Evolutionary conservation across 768 basidiomycete species (phyloP).

Genomic region (Xanthoconium stramineum): DNA sequence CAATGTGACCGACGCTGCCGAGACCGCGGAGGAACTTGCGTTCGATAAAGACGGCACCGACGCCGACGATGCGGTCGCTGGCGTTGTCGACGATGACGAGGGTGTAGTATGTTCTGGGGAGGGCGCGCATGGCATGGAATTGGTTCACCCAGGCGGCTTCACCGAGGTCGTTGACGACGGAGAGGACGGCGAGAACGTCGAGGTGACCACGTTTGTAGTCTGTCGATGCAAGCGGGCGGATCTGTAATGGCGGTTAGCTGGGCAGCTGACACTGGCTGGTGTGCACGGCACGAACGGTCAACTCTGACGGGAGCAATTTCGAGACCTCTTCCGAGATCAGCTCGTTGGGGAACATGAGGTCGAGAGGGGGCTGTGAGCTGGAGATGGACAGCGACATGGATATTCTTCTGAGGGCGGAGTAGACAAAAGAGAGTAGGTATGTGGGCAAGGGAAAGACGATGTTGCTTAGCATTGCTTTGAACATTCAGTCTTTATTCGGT

Average conservation of each 20-base stretch:
- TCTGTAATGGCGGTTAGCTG: slow-evolving; percentile 42
- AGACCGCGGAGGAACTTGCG: slow-evolving; percentile 88
- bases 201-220: slow-evolving; percentile 86
- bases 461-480: background rate
- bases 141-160: slow-evolving; percentile 66
- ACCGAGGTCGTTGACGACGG: slow-evolving; percentile 66
- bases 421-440: slow-evolving; percentile 1
- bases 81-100: slow-evolving; percentile 78
- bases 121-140: slow-evolving; percentile 57
- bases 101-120: slow-evolving; percentile 70
- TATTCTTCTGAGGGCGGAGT: background rate
- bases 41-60: slow-evolving; percentile 85
- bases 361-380: slow-evolving; percentile 62
- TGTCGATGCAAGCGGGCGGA: slow-evolving; percentile 84
- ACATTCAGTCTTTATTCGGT: too few species aligned
- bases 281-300: slow-evolving; percentile 9
- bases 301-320: slow-evolving; percentile 53
- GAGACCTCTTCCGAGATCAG: slow-evolving; percentile 68
- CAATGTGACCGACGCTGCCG: slow-evolving; percentile 92
- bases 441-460: too few species aligned
- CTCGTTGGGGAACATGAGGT: slow-evolving; percentile 72
- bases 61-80: slow-evolving; percentile 77
- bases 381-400: slow-evolving; percentile 8
- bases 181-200: slow-evolving; percentile 69
- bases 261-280: background rate